Evolutionary conservation across 352 stramenopile genomes (phyloP).

Genomic region (Ophiocytium majus): DNA sequence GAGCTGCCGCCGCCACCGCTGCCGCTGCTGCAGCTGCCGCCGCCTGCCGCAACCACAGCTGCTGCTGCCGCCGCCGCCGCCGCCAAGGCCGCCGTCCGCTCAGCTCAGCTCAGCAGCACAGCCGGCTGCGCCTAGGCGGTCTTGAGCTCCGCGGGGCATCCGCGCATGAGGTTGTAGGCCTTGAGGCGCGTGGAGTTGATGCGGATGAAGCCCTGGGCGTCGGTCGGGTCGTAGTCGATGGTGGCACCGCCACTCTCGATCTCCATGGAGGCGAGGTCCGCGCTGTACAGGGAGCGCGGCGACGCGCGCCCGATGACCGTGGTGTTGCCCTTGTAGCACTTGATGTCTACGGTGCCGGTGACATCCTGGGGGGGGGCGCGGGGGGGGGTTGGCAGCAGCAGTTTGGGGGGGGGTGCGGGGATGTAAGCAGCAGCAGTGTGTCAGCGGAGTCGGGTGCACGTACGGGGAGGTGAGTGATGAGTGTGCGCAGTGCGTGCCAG

Average conservation of each 20-base stretch:
- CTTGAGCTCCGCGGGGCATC: conserved; percentile 46
- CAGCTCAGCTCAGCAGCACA: too few relatives aligned
- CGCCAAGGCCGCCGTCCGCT: too few relatives aligned
- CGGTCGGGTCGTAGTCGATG: conserved; percentile 96
- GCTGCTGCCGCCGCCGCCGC: too few relatives aligned
- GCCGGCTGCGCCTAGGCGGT: conserved; percentile 27
- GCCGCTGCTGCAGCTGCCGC: too few relatives aligned
- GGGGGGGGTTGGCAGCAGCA: too few relatives aligned
- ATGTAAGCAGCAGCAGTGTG: too few relatives aligned
- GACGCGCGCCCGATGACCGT: conserved; percentile 85
- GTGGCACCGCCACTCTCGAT: conserved; percentile 87
- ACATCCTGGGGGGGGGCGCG: neutral
- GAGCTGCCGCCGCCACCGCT: too few relatives aligned
- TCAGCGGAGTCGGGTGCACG: too few relatives aligned
- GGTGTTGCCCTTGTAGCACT: conserved; percentile 97
- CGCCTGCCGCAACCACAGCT: too few relatives aligned
- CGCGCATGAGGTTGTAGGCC: conserved; percentile 66
- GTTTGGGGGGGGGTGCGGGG: too few relatives aligned
- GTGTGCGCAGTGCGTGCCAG: too few relatives aligned
- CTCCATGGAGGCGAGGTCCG: conserved; percentile 96
- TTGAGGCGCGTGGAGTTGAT: conserved; percentile 97
- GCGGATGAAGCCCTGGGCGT: conserved; percentile 97
- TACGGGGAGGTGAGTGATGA: too few relatives aligned
- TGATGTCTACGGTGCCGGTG: neutral
- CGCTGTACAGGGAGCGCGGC: conserved; percentile 90